Base-by-base conservation (phyloP, 306 rosid genomes). In the Begonia loranthoides region DNA sequence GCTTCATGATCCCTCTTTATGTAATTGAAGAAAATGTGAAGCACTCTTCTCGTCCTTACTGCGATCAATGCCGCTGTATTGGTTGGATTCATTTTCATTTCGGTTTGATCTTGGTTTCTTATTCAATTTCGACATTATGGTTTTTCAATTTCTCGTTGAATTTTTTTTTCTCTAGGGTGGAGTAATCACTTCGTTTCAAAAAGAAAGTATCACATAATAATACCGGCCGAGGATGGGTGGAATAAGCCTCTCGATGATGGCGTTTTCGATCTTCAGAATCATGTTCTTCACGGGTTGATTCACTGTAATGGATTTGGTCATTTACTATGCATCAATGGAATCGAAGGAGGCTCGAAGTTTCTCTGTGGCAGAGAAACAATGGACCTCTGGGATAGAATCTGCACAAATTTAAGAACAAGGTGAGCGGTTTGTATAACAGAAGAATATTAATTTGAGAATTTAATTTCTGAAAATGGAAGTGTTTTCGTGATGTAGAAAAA, bases 321-420 rank as follows among this genome's bases (percentile, higher is more conserved):
- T 77, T 84, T 88, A 84, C 73, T 81, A 6, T 73, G 76, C 51
- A 67, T 77, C 48, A 84, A 84, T 72, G 95, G 97, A 3, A 55
- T 78, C 12, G 97, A 82, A 82, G 79, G 54, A 19, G 87, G 93
- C 13, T 84, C 86, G 0, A 68, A 66, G 69, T 73, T 82, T 49
- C 52, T 59, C 66, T 55, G 82, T 52, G 95, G 97, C 0, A 62
- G 63, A 13, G 77, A 69, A n/a, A 66, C 79, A 51, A 62, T 82
- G 74, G 84, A 79, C 9, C 73, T 89, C 58, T 89, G 95, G 95
- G 87, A 89, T 17, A 84, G 95, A 45, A 68, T 89, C 45, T 89
- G 87, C 79, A 67, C 61, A 0, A 82, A 71, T 15, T 70, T 89
- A 49, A 69, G 72, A 57, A 76, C 86, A 63, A 89, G 84, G 95